These are phyloP conservation scores for Microascus cirrosus DNA, from an alignment of 2,329 filamentous ascomycete species.

Conservation along the genomic window DNA sequence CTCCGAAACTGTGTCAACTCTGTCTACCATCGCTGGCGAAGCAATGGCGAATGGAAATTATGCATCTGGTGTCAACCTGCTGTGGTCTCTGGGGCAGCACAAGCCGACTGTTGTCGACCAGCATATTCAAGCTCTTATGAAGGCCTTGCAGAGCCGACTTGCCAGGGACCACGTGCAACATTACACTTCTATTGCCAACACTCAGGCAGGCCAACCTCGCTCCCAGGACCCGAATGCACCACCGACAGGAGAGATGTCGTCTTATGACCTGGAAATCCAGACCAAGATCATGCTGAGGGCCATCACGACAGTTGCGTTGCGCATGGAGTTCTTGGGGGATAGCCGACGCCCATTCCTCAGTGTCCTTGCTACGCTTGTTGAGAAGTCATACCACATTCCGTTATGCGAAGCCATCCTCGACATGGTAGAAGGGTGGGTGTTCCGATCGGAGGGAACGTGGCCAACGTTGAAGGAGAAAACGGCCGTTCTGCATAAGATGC, in stretches of 20 bases:
- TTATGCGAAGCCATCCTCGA: slow-evolving; percentile 87
- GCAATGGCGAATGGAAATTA: slow-evolving; percentile 72
- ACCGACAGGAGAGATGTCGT: slow-evolving; percentile 42
- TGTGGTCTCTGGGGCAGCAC: slow-evolving; percentile 83
- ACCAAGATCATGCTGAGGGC: slow-evolving; percentile 88
- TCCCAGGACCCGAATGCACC: slow-evolving; percentile 41
- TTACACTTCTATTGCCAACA: slow-evolving; percentile 47
- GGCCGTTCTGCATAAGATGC: slow-evolving; percentile 97
- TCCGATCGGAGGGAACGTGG: slow-evolving; percentile 88
- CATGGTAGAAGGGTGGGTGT: slow-evolving; percentile 95
- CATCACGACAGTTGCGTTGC: slow-evolving; percentile 80
- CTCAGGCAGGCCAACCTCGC: slow-evolving; percentile 32
- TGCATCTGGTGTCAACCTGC: slow-evolving; percentile 78
- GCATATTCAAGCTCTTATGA: slow-evolving; percentile 83
- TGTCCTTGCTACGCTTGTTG: slow-evolving; percentile 85
- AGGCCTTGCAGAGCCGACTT: slow-evolving; percentile 82
- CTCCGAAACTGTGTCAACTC: slow-evolving; percentile 75
- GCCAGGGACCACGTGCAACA: slow-evolving; percentile 86
- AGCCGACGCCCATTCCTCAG: slow-evolving; percentile 88
- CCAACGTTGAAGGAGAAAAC: slow-evolving; percentile 98
- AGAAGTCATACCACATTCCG: slow-evolving; percentile 79
- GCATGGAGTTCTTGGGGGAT: slow-evolving; percentile 88
- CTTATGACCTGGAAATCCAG: slow-evolving; percentile 78
- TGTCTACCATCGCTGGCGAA: slow-evolving; percentile 81
- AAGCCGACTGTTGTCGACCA: slow-evolving; percentile 81